phyloP scores from a whole-genome alignment of 2,329 filamentous ascomycete genomes.

The Monosporascus sp. region DNA sequence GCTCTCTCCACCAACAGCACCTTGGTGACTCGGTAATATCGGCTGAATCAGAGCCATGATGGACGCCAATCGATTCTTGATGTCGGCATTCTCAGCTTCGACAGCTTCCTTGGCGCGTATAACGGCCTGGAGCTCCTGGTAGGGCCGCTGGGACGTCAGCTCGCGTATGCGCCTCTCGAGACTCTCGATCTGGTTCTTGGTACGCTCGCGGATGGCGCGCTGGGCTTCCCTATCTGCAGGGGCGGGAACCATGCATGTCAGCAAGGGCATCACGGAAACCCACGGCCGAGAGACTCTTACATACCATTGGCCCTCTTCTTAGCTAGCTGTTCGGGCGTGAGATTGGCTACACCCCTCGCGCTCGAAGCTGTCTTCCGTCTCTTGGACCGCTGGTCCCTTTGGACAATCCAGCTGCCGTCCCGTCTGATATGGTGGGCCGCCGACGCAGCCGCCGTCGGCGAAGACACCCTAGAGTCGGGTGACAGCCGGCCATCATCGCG shows the following conservation, averaged over 20 bases:
- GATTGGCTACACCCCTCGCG: constrained; percentile 51
- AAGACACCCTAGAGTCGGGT: constrained; percentile 15
- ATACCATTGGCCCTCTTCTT: constrained; percentile 58
- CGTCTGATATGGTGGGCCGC: not conserved
- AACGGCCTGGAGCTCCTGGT: constrained; percentile 74
- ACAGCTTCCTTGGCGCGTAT: constrained; percentile 71
- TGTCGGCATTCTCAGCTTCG: constrained; percentile 73
- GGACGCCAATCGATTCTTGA: constrained; percentile 61
- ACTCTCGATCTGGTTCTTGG: constrained; percentile 70
- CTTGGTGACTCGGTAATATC: constrained; percentile 34
- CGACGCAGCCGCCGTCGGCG: constrained; percentile 5
- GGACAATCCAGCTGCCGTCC: constrained; percentile 5
- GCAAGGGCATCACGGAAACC: constrained; percentile 1
- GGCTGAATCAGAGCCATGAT: constrained; percentile 61
- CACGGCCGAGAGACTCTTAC: constrained; percentile 11
- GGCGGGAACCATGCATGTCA: constrained; percentile 5
- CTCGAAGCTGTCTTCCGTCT: constrained; percentile 41
- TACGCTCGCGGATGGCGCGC: constrained; percentile 76
- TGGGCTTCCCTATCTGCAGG: constrained; percentile 73
- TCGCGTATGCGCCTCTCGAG: constrained; percentile 69
- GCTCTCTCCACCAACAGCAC: not conserved
- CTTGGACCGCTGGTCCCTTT: constrained; percentile 30
- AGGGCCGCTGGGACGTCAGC: constrained; percentile 73
- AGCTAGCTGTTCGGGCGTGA: constrained; percentile 68
- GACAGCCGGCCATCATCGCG: constrained; percentile 17